A percentile compares a stretch with the other conserved stretches of the same genome.
These are phyloP conservation scores for Rhizopogon salebrosus DNA, from an alignment of 768 basidiomycete species.

Conservation along the genomic window DNA sequence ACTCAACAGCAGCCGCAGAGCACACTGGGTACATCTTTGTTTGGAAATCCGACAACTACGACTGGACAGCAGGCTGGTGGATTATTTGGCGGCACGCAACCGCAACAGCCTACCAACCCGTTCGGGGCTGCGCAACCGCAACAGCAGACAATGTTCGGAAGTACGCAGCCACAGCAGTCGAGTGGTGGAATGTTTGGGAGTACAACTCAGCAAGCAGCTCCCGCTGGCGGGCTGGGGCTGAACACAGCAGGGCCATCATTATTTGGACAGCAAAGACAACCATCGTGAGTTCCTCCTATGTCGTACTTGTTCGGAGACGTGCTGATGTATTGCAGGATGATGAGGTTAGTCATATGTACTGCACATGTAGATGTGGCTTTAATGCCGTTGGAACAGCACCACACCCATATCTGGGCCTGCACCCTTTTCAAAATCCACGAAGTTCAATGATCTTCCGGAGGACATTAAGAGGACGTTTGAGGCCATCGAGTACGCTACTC, in stretches of 20 bases:
- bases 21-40: constrained; percentile 1
- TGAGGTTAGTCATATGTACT: constrained; percentile 19
- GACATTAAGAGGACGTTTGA: constrained; percentile 60
- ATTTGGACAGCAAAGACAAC: constrained; percentile 27
- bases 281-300: constrained; percentile 19
- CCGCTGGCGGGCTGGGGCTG: constrained; percentile 1
- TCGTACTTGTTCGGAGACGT: not conserved
- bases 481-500: constrained; percentile 55
- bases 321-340: constrained; percentile 11
- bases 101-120: constrained; percentile 17
- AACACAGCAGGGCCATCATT: constrained; percentile 8
- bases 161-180: constrained; percentile 12
- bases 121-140: constrained; percentile 16
- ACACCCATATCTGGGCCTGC: constrained; percentile 25
- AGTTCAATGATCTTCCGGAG: constrained; percentile 81
- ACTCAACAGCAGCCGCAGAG: constrained; percentile 21
- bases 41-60: constrained; percentile 1
- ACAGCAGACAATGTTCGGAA: constrained; percentile 12
- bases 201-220: constrained; percentile 5
- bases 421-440: constrained; percentile 47
- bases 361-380: not conserved
- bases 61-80: constrained; percentile 27
- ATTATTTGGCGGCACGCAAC: constrained; percentile 35
- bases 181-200: constrained; percentile 24
- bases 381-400: constrained; percentile 12